Percentiles rank a stretch among this genome's conserved stretches.
Evolutionary conservation across 2,329 filamentous ascomycete genomes (phyloP).

Genomic region (Paraconiothyrium sp.): DNA sequence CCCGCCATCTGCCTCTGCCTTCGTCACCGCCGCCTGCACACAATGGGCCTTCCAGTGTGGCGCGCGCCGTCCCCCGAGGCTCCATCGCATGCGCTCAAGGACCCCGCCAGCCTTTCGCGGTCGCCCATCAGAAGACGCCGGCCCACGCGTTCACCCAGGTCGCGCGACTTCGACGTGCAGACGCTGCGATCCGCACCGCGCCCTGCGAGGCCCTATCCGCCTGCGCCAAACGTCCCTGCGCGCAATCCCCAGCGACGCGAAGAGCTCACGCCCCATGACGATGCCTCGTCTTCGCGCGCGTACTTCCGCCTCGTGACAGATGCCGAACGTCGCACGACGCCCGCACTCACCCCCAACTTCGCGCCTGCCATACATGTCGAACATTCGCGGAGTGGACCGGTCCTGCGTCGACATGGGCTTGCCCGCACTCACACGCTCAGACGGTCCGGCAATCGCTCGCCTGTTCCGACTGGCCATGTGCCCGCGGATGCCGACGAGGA

Average conservation of each 20-base stretch:
- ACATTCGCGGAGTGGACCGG: not conserved
- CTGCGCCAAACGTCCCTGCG: conserved; percentile 47
- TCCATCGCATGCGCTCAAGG: conserved; percentile 59
- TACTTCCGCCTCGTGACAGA: conserved; percentile 22
- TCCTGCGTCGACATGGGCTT: not conserved
- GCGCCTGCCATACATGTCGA: conserved; percentile 35
- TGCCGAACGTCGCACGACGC: conserved; percentile 28
- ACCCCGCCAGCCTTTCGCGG: conserved; percentile 62
- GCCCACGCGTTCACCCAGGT: conserved; percentile 28
- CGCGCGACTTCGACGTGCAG: conserved; percentile 29
- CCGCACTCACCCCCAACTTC: conserved; percentile 47
- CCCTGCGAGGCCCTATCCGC: conserved; percentile 31
- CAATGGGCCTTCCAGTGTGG: conserved; percentile 65
- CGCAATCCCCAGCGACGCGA: conserved; percentile 31
- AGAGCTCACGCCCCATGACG: conserved; percentile 24
- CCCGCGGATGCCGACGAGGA: conserved; percentile 33
- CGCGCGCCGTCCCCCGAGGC: conserved; percentile 61
- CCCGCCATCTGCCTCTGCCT: conserved; percentile 24
- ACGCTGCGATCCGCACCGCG: conserved; percentile 26
- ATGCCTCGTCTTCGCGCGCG: conserved; percentile 18
- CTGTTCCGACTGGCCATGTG: conserved; percentile 9
- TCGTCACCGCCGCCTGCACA: conserved; percentile 28
- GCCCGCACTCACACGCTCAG: conserved; percentile 1
- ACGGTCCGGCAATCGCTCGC: not conserved
- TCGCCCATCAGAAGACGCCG: conserved; percentile 63